Conservation (phyloP, 345 rosid genomes). For the Eucalyptus polybractea region DNA sequence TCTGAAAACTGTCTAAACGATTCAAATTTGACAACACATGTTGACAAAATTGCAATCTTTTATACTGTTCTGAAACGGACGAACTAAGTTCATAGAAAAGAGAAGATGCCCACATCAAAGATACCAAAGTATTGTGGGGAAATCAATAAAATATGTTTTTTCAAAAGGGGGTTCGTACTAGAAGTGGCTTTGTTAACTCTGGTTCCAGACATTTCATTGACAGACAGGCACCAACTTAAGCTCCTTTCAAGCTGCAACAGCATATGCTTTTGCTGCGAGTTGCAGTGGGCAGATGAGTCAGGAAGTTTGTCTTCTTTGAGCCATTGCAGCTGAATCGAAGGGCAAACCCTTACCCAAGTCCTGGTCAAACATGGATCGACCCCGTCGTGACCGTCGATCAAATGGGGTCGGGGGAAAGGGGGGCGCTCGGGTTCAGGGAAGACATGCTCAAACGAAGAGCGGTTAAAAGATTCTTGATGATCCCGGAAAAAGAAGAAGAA, state of each 20-base stretch:
- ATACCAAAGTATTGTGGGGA: not conserved
- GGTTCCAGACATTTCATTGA: not conserved
- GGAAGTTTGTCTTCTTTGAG: not conserved
- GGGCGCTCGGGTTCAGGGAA: not conserved
- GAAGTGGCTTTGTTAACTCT: not conserved
- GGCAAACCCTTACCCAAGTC: not conserved
- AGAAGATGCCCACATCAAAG: not conserved
- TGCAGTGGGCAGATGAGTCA: not conserved
- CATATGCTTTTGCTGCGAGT: not conserved
- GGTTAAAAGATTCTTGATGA: not conserved
- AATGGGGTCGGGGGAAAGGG: not conserved
- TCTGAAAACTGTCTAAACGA: not conserved
- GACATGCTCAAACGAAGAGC: not conserved
- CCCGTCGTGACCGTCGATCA: not conserved
- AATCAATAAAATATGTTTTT: not conserved
- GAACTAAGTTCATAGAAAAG: not conserved
- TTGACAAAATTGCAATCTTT: not conserved
- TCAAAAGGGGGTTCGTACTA: not conserved
- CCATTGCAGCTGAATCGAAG: not conserved
- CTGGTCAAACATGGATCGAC: not conserved
- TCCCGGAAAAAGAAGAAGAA: not conserved
- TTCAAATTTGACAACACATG: not conserved
- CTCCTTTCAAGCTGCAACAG: not conserved
- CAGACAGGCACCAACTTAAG: not conserved
- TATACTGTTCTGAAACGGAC: not conserved